phyloP scores from a whole-genome alignment of 805 yeast species.

The Candida insectalens region DNA sequence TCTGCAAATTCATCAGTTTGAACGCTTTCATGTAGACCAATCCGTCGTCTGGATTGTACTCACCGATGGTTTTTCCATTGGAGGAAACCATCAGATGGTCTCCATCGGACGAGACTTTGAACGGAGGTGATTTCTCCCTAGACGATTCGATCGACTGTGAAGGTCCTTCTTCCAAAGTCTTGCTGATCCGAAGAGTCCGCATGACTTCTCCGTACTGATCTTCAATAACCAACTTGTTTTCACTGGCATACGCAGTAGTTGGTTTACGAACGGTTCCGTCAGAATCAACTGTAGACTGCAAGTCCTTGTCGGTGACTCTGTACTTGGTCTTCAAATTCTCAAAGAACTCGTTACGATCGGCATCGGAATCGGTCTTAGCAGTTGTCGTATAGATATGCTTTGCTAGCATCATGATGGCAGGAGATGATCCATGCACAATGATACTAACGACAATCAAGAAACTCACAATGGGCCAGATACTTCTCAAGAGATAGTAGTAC shows the following conservation, averaged over 20 bases:
- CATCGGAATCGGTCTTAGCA: background rate
- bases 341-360: background rate
- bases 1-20: background rate
- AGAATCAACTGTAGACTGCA: slow-evolving; percentile 21
- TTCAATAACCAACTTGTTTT: slow-evolving; percentile 56
- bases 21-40: background rate
- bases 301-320: slow-evolving; percentile 9
- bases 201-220: slow-evolving; percentile 78
- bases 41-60: background rate
- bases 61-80: background rate
- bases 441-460: slow-evolving; percentile 42
- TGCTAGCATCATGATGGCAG: slow-evolving; percentile 53
- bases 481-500: slow-evolving; percentile 18
- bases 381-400: slow-evolving; percentile 31
- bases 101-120: background rate
- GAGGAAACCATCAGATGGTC: background rate
- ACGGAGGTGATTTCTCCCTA: background rate
- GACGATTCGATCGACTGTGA: no score
- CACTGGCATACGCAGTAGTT: slow-evolving; percentile 53
- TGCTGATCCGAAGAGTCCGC: slow-evolving; percentile 33
- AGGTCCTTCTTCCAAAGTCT: no score
- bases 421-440: slow-evolving; percentile 48
- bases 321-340: slow-evolving; percentile 7
- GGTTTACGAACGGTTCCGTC: slow-evolving; percentile 20
- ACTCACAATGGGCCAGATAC: slow-evolving; percentile 39